Conservation (phyloP, 306 rosid species). For the Pyrus pyrifolia region DNA sequence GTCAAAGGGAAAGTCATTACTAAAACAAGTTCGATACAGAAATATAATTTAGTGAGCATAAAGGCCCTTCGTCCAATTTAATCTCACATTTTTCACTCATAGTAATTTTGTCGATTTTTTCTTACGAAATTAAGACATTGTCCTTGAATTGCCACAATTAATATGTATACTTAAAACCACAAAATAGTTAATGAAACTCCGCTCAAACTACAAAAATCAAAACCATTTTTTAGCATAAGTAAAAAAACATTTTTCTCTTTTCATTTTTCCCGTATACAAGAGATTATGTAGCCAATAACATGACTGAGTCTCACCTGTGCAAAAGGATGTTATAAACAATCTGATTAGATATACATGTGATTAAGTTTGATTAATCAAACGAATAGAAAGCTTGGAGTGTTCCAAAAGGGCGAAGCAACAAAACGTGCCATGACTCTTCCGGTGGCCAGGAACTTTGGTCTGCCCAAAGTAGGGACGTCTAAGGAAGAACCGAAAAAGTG, state of each 20-base stretch:
- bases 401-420: conserved; percentile 10
- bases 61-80: no score
- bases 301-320: background rate
- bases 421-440: background rate
- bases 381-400: background rate
- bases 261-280: background rate
- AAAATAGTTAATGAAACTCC: background rate
- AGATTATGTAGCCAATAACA: background rate
- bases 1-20: no score
- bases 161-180: background rate
- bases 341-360: background rate
- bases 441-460: background rate
- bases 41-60: no score
- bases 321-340: background rate
- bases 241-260: background rate
- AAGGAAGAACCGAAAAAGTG: background rate
- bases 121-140: no score
- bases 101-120: no score
- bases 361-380: background rate
- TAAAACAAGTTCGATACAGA: no score
- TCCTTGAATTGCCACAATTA: background rate
- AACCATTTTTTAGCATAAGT: background rate
- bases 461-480: background rate
- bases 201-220: background rate
- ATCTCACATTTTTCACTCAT: background rate